Conservation (phyloP, 2,329 filamentous ascomycete species). For the Immersiporthe knoxdaviesiana region DNA sequence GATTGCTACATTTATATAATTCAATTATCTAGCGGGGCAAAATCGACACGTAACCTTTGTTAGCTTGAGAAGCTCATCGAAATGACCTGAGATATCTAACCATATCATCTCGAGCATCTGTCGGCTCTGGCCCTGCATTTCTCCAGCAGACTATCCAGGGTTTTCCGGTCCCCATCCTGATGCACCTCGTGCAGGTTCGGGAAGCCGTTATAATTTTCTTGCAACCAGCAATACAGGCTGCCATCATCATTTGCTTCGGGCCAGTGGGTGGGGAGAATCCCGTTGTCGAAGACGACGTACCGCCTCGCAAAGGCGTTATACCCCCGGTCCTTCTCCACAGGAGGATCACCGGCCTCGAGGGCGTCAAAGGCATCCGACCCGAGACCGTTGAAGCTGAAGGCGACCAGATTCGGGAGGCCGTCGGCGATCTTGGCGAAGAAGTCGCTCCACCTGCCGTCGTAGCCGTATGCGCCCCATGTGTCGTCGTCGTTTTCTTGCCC, state of each 20-base stretch:
- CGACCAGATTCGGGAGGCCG: slow-evolving; percentile 19
- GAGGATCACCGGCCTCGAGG: too few relatives aligned
- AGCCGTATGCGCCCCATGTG: background rate
- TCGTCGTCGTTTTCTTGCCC: background rate
- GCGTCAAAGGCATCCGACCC: background rate
- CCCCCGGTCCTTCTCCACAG: rapidly evolving
- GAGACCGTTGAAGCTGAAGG: slow-evolving; percentile 14
- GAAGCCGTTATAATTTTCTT: background rate
- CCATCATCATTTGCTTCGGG: background rate
- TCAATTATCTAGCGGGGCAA: background rate
- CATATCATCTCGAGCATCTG: background rate
- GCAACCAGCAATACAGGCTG: background rate
- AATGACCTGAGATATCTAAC: background rate
- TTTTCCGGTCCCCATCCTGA: slow-evolving; percentile 11
- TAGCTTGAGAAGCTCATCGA: background rate
- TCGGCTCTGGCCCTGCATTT: background rate
- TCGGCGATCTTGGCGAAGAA: slow-evolving; percentile 12
- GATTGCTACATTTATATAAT: too few relatives aligned
- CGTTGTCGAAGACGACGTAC: slow-evolving; percentile 16
- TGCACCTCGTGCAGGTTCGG: slow-evolving; percentile 14
- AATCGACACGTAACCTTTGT: background rate
- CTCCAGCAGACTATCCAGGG: slow-evolving; percentile 6
- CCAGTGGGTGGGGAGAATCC: slow-evolving; percentile 13
- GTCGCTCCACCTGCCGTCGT: slow-evolving; percentile 24
- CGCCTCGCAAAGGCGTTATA: slow-evolving; percentile 11